Conservation (phyloP, 306 rosid genomes). For the Quillaja saponaria region DNA sequence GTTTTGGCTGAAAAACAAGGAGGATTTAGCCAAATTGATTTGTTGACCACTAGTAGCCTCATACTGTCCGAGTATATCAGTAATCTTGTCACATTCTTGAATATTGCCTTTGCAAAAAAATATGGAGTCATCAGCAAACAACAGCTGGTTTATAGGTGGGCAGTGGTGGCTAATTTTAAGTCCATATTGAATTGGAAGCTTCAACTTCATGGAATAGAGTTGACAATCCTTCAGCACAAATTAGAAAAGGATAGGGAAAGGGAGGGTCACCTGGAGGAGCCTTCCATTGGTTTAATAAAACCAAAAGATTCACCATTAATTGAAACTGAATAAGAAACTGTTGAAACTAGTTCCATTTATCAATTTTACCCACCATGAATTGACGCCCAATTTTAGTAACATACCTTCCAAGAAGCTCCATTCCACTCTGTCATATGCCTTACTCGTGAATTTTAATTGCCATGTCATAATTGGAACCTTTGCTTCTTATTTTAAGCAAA, state of each 20-base stretch:
- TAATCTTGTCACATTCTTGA: neutral
- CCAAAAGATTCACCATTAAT: neutral
- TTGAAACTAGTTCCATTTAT: neutral
- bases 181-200: neutral
- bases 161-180: neutral
- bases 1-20: neutral
- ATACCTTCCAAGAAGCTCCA: neutral
- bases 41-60: neutral
- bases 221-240: neutral
- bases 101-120: neutral
- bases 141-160: neutral
- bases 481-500: neutral
- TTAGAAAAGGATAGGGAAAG: neutral
- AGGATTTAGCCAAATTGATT: too few species aligned
- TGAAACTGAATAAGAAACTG: neutral
- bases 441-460: neutral
- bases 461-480: neutral
- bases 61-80: too few species aligned
- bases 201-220: neutral
- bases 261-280: neutral
- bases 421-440: neutral
- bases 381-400: neutral
- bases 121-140: neutral
- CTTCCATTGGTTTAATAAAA: neutral
- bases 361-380: neutral